These are phyloP conservation scores for Filosporella fistucella DNA, from an alignment of 495 filamentous ascomycete species.

Conservation along the genomic window DNA sequence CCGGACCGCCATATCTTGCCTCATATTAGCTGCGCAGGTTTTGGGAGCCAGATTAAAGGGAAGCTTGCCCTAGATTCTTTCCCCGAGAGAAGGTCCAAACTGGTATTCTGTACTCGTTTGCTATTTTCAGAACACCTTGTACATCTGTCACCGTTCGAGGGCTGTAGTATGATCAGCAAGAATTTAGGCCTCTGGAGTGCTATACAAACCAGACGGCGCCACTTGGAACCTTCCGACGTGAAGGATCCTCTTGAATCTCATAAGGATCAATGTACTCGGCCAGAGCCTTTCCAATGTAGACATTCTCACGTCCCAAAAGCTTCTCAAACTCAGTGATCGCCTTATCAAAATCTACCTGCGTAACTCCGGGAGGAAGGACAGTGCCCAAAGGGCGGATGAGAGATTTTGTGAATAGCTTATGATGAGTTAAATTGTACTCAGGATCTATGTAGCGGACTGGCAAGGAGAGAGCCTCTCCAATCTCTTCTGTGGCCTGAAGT, in stretches of 20 bases:
- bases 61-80: too few species aligned
- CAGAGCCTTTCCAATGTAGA: constrained; percentile 31
- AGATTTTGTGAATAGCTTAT: background rate
- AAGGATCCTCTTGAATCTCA: constrained; percentile 27
- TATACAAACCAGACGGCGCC: constrained; percentile 33
- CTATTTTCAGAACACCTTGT: too few species aligned
- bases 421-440: background rate
- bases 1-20: constrained; percentile 51
- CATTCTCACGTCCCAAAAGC: constrained; percentile 29
- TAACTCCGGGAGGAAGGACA: constrained; percentile 38
- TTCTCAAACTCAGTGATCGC: constrained; percentile 27
- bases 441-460: background rate
- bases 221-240: constrained; percentile 33
- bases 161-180: too few species aligned
- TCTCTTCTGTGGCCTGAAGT: too few species aligned
- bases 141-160: too few species aligned
- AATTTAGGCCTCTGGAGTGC: too few species aligned
- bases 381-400: background rate
- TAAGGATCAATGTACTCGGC: constrained; percentile 43
- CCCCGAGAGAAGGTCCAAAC: too few species aligned
- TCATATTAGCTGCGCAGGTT: background rate
- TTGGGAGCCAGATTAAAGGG: too few species aligned
- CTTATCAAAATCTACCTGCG: constrained; percentile 26
- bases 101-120: too few species aligned
- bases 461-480: too few species aligned